Evolutionary conservation across 2,329 filamentous ascomycete genomes (phyloP).

Genomic region (Penicillium sp.): DNA sequence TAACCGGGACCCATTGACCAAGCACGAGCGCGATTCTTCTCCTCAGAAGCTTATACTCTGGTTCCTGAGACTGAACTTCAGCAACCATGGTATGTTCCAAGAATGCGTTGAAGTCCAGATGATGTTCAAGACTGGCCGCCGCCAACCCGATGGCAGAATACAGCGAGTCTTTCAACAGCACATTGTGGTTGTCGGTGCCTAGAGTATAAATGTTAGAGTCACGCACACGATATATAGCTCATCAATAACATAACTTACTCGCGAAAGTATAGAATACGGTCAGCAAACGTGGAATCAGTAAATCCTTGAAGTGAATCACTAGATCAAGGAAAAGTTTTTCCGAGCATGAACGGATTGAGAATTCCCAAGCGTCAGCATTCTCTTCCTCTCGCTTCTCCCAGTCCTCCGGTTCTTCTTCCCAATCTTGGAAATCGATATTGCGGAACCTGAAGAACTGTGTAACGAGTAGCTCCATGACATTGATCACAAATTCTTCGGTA

Average conservation of each 20-base stretch:
- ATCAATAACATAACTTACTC: constrained; percentile 49
- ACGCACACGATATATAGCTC: not conserved
- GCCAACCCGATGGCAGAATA: constrained; percentile 91
- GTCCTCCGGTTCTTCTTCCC: constrained; percentile 92
- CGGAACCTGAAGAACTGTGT: constrained; percentile 87
- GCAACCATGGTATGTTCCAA: constrained; percentile 71
- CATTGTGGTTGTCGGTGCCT: constrained; percentile 63
- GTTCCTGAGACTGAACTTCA: constrained; percentile 70
- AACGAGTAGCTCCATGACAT: constrained; percentile 81
- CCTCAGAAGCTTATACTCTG: constrained; percentile 76
- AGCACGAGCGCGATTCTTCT: constrained; percentile 85
- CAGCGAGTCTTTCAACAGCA: constrained; percentile 87
- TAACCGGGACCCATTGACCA: constrained; percentile 83
- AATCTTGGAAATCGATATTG: constrained; percentile 79
- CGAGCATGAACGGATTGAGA: constrained; percentile 85
- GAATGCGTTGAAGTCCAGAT: constrained; percentile 81
- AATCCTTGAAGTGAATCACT: constrained; percentile 80
- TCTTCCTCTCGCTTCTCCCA: constrained; percentile 92
- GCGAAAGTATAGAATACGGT: constrained; percentile 79
- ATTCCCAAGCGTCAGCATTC: constrained; percentile 83
- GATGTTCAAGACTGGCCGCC: constrained; percentile 69
- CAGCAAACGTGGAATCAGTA: constrained; percentile 76
- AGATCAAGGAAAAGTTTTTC: constrained; percentile 94
- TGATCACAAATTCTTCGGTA: constrained; percentile 71
- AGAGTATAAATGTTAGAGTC: constrained; percentile 17